These are phyloP conservation scores for Linnemannia exigua DNA, from an alignment of 192 early-diverging fungal genomes.

Conservation along the genomic window DNA sequence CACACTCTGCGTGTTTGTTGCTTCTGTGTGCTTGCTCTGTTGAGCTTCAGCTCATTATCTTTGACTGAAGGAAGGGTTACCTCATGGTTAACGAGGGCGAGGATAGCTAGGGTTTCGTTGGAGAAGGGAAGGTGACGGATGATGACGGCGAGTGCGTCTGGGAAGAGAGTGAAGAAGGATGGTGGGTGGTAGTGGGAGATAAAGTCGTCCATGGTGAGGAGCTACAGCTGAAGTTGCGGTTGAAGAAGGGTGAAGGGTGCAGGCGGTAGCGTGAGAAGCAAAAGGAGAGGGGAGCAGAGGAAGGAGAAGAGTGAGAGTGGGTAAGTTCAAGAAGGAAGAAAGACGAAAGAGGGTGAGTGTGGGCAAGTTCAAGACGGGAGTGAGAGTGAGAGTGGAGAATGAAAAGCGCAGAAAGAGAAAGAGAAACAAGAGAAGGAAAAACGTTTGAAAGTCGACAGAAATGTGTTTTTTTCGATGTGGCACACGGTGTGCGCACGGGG, in stretches of 20 bases:
- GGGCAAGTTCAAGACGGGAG: too few relatives aligned
- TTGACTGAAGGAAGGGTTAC: conserved; percentile 1
- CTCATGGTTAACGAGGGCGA: conserved; percentile 49
- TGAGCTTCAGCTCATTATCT: background rate
- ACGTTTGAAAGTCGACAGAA: conserved; percentile 1
- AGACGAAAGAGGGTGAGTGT: background rate
- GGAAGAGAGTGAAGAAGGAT: conserved; percentile 48
- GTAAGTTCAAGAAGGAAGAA: background rate
- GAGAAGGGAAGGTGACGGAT: conserved; percentile 7
- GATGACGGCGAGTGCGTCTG: conserved; percentile 38
- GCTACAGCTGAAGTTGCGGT: background rate
- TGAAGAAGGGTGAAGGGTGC: background rate
- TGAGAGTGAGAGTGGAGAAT: background rate
- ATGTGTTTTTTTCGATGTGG: background rate
- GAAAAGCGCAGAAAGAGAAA: background rate
- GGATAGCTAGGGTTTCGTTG: conserved; percentile 29
- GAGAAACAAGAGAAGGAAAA: background rate
- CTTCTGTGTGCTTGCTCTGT: background rate
- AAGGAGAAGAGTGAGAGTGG: background rate
- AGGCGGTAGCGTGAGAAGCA: background rate
- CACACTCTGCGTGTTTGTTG: background rate
- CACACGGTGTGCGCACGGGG: background rate
- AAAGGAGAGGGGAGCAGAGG: background rate
- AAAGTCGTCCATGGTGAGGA: conserved; percentile 24
- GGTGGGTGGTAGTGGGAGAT: conserved; percentile 14